phyloP scores from a whole-genome alignment of 768 basidiomycete species.

The Tremella fuciformis region DNA sequence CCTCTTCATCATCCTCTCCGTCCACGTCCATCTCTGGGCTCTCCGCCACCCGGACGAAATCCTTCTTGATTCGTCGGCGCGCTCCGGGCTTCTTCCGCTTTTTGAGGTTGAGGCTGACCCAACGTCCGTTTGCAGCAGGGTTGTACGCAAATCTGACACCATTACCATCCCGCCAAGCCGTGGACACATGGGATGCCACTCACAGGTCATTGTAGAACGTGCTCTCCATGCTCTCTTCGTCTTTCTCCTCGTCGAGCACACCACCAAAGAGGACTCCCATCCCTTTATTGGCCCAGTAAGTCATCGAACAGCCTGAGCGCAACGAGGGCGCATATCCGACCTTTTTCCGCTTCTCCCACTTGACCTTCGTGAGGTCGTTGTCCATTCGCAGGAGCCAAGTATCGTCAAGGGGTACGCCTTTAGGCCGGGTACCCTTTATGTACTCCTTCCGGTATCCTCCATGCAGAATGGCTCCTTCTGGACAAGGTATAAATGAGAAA shows the following conservation, averaged over 20 bases:
- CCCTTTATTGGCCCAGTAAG: slow-evolving; percentile 66
- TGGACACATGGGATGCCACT: slow-evolving; percentile 1
- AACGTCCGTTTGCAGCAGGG: slow-evolving; percentile 67
- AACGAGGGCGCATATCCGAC: slow-evolving; percentile 69
- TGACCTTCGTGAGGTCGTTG: slow-evolving; percentile 58
- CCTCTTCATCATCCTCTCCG: slow-evolving; percentile 29
- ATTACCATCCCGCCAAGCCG: background rate
- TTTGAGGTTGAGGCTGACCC: slow-evolving; percentile 72
- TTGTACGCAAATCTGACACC: slow-evolving; percentile 67
- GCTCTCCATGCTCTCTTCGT: slow-evolving; percentile 79
- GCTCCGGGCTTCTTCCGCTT: slow-evolving; percentile 60
- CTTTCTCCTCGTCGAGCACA: slow-evolving; percentile 79
- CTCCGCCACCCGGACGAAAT: slow-evolving; percentile 22
- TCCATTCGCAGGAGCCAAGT: slow-evolving; percentile 74
- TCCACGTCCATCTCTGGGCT: slow-evolving; percentile 45
- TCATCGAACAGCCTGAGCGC: slow-evolving; percentile 83
- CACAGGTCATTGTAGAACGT: slow-evolving; percentile 85
- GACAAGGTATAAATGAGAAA: slow-evolving; percentile 74
- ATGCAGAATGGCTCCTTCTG: slow-evolving; percentile 76
- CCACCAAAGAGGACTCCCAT: slow-evolving; percentile 82
- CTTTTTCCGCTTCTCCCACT: slow-evolving; percentile 83
- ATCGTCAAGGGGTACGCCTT: slow-evolving; percentile 85
- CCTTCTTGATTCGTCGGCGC: slow-evolving; percentile 57
- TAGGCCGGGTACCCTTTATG: slow-evolving; percentile 72
- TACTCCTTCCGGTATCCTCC: slow-evolving; percentile 95